Base-by-base conservation (phyloP, 208 protist species). In the Acanthamoeba rhysodes region DNA sequence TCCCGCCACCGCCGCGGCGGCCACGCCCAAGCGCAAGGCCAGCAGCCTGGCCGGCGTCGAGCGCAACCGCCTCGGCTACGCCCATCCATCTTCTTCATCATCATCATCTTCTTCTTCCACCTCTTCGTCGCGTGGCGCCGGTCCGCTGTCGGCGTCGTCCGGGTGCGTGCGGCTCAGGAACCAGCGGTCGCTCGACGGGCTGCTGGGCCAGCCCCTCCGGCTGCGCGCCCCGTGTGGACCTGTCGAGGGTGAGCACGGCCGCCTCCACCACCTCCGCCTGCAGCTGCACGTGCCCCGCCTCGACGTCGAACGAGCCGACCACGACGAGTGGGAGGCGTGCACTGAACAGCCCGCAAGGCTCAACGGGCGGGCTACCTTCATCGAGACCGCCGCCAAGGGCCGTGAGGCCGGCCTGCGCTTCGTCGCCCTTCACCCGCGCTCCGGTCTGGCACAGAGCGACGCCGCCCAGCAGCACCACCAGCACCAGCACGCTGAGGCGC, bases 171-270 rank as follows among this genome's bases (percentile, higher is more conserved):
- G n/a, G 8, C 66, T 22, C 10, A 12, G 66, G 29, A 22, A 8
- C 18, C 66, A 24, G 29, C 66, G 22, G 14, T 72, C 66, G 10
- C 24, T 72, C 10, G 66, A 72, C 6, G 66, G n/a, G 22, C 66
- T 72, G 66, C 66, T 72, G 29, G 66, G 66, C n/a, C 66, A 72
- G 66, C 66, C 66, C 66, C 24, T 72, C 66, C 66, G 66, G 22
- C 66, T 72, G 16, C 55, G 20, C 16, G 10, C 55, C 55, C 10
- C 55, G 20, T 24, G 55, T 22, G 55, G 16, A 24, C 55, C 10
- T 5, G 55, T 4, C 16, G 55, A 14, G 7, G 20, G 55, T 4
- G 55, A 59, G 66, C 66, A 72, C 22, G 66, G 66, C 10, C 66
- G 29, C 9, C 18, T 10, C 2, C 66, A 34, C 66, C 29, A 72